Evolutionary conservation across 2,329 filamentous ascomycete species (phyloP).

Genomic region (Graphilbum ipis-grandicollis): DNA sequence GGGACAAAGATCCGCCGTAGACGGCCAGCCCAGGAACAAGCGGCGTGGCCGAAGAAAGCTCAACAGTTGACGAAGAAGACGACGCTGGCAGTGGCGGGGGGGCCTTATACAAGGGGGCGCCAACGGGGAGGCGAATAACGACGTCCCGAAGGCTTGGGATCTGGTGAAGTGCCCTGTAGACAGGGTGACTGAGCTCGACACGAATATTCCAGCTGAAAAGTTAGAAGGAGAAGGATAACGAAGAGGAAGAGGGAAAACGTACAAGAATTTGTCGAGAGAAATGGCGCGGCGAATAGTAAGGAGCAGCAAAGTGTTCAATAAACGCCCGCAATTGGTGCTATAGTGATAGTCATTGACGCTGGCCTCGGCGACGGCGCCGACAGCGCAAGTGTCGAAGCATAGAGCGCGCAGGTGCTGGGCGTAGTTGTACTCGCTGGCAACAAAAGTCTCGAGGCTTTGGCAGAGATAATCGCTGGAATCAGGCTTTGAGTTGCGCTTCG

Average conservation of each 20-base stretch:
- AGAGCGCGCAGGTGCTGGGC: slow-evolving; percentile 38
- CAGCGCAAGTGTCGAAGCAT: slow-evolving; percentile 35
- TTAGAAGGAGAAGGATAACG: neutral
- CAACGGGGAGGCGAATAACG: slow-evolving; percentile 40
- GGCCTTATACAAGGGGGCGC: slow-evolving; percentile 33
- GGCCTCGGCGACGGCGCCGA: slow-evolving; percentile 32
- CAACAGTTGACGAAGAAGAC: neutral
- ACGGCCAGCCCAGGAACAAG: too few relatives aligned
- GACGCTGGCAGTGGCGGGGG: slow-evolving; percentile 26
- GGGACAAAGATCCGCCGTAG: too few relatives aligned
- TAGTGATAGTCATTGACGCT: slow-evolving; percentile 37
- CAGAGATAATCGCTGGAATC: slow-evolving; percentile 36
- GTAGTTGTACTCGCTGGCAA: slow-evolving; percentile 47
- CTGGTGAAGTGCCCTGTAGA: slow-evolving; percentile 38
- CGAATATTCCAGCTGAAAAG: slow-evolving; percentile 41
- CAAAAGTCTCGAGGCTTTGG: slow-evolving; percentile 41
- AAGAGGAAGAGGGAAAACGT: neutral
- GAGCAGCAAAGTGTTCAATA: slow-evolving; percentile 42
- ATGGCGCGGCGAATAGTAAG: slow-evolving; percentile 37
- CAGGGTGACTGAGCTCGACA: slow-evolving; percentile 40
- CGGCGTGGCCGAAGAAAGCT: slow-evolving; percentile 7
- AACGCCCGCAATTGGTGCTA: slow-evolving; percentile 40
- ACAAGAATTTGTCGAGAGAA: slow-evolving; percentile 39
- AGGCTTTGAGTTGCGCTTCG: slow-evolving; percentile 35
- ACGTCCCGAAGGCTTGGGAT: slow-evolving; percentile 33